These are phyloP conservation scores for Salmacisia buchloeana DNA, from an alignment of 1,284 basidiomycete genomes.

Conservation along the genomic window DNA sequence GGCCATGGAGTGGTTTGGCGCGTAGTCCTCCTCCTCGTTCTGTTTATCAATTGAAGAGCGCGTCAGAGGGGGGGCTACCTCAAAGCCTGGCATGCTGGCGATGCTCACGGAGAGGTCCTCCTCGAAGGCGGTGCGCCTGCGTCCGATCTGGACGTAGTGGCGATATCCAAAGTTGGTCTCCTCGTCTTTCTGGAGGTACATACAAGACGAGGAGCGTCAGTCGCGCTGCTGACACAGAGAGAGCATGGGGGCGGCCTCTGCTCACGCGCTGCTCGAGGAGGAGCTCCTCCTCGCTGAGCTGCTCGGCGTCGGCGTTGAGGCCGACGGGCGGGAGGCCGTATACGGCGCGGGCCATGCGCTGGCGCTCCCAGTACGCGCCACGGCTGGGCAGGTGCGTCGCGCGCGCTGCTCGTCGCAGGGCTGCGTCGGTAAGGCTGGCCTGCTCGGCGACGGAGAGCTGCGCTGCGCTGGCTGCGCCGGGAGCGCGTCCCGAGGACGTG, in stretches of 20 bases:
- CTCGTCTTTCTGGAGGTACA: slow-evolving; percentile 18
- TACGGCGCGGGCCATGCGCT: slow-evolving; percentile 29
- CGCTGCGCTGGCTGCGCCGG: too few species aligned
- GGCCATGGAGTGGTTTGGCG: not conserved
- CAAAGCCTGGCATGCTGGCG: too few species aligned
- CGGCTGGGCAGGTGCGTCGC: slow-evolving; percentile 30
- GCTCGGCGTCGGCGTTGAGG: slow-evolving; percentile 33
- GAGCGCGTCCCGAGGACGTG: too few species aligned
- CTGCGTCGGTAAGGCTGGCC: slow-evolving; percentile 18
- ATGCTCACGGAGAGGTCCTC: slow-evolving; percentile 25
- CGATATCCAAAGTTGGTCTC: slow-evolving; percentile 36
- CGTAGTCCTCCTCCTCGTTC: slow-evolving; percentile 6
- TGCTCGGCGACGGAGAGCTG: slow-evolving; percentile 20
- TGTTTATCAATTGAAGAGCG: too few species aligned
- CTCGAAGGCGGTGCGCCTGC: slow-evolving; percentile 33
- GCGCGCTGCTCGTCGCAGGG: slow-evolving; percentile 28
- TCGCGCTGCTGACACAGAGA: not conserved
- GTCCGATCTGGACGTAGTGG: slow-evolving; percentile 41
- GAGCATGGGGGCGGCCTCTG: not conserved
- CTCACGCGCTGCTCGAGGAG: slow-evolving; percentile 27
- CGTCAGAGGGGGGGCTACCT: too few species aligned
- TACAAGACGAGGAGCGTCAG: not conserved
- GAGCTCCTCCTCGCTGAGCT: slow-evolving; percentile 42
- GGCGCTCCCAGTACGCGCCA: slow-evolving; percentile 25
- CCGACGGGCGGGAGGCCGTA: slow-evolving; percentile 40